Evolutionary conservation across 805 yeast genomes (phyloP).

Genomic region (Maudiozyma serrabonitensis): DNA sequence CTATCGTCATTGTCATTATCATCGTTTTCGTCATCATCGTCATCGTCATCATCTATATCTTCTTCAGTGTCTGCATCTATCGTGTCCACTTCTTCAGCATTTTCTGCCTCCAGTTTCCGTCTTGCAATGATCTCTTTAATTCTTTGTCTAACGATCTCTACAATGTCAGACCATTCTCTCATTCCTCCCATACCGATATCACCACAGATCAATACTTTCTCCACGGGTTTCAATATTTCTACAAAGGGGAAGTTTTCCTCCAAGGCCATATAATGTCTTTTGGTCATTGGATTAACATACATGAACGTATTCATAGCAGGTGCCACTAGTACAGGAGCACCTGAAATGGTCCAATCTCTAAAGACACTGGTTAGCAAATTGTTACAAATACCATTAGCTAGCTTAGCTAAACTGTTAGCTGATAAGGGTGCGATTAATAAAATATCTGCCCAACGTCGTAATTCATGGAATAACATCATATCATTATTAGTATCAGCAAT

Average conservation of each 20-base stretch:
- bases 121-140: slow-evolving; percentile 22
- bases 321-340: slow-evolving; percentile 59
- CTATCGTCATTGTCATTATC: slow-evolving; percentile 33
- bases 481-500: slow-evolving; percentile 33
- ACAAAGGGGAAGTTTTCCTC: slow-evolving; percentile 68
- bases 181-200: slow-evolving; percentile 90
- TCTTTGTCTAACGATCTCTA: slow-evolving; percentile 42
- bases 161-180: slow-evolving; percentile 82
- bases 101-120: slow-evolving; percentile 27
- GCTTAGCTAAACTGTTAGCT: slow-evolving; percentile 70
- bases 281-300: slow-evolving; percentile 72
- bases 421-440: slow-evolving; percentile 67
- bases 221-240: slow-evolving; percentile 68
- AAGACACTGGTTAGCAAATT: slow-evolving; percentile 64
- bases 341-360: slow-evolving; percentile 66
- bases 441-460: slow-evolving; percentile 79
- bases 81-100: slow-evolving; percentile 31
- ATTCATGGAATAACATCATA: slow-evolving; percentile 68
- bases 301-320: slow-evolving; percentile 85
- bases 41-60: slow-evolving; percentile 34
- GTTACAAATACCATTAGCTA: slow-evolving; percentile 69
- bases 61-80: slow-evolving; percentile 41
- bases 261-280: slow-evolving; percentile 52
- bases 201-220: slow-evolving; percentile 70
- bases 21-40: slow-evolving; percentile 37